These are phyloP conservation scores for Pestalotiopsis fici DNA, from an alignment of 2,329 filamentous ascomycete species.

Conservation along the genomic window DNA sequence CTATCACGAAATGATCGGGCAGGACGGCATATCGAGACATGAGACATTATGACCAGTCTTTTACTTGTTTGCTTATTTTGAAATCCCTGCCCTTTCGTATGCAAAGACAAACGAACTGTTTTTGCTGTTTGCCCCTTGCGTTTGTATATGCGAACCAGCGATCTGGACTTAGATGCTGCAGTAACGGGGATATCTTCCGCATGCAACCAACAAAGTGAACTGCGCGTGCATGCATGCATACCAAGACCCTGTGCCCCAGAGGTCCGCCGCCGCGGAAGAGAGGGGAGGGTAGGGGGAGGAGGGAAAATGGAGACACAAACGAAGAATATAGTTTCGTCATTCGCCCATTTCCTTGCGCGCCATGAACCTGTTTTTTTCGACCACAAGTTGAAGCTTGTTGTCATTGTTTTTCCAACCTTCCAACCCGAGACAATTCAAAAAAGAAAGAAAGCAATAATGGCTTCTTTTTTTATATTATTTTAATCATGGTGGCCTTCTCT, in stretches of 20 bases:
- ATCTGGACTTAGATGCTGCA: not conserved
- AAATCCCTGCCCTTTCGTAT: not conserved
- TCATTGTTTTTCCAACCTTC: too few species aligned
- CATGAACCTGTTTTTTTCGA: not conserved
- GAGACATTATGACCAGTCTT: slow-evolving; percentile 9
- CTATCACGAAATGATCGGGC: not conserved
- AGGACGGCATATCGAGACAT: not conserved
- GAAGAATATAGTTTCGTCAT: not conserved
- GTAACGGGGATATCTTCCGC: not conserved
- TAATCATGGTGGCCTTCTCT: too few species aligned
- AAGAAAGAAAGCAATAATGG: too few species aligned
- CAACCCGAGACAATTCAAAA: too few species aligned
- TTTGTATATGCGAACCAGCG: not conserved
- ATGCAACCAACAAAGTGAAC: not conserved
- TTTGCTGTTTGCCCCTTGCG: not conserved
- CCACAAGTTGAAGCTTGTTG: too few species aligned
- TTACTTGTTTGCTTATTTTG: slow-evolving; percentile 5
- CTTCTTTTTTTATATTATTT: too few species aligned
- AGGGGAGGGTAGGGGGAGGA: not conserved
- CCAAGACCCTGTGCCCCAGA: too few species aligned
- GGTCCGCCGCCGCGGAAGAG: not conserved
- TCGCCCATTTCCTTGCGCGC: not conserved
- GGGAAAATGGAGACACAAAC: not conserved
- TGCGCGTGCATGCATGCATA: not conserved
- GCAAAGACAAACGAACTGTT: not conserved